Base-by-base conservation (phyloP, 495 filamentous ascomycete genomes). In the Penicillium angulare region DNA sequence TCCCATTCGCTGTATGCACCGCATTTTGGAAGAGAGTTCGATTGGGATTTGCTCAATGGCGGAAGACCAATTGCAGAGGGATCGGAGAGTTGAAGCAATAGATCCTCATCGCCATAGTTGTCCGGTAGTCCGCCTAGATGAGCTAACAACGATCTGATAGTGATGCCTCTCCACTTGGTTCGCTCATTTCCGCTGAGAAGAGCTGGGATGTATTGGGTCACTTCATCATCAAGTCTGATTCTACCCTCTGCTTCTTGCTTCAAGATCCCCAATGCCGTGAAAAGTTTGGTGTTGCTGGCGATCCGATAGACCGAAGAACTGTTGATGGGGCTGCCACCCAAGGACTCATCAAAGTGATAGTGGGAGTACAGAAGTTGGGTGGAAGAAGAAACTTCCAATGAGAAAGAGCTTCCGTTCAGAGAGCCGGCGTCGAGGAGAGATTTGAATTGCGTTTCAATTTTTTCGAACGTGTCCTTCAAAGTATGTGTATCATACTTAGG, bases 251-350 rank as follows among this genome's bases (percentile, higher is more conserved):
- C 48, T 17, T 51, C 48, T 20, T 43, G 48, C n/a, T 35, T 40
- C 21, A 51, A 18, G 15, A 51, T 38, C 1, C 26, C 48, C 29
- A 43, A 10, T 3, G 39, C 39, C 24, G 48, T 51, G 21, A 51
- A 51, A 1, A 51, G 31, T 29, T 51, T 51, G 5, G 48, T 43
- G 17, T 51, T 43, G 29, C 48, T 51, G 10, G 39, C 48, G 27
- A 51, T 50, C 23, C 47, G 36, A 27, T 50, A 50, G 6, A 22
- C 16, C 3, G 47, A 50, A 15, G 47, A 50, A 7, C 36, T 26
- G n/a, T 42, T 50, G 38, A 50, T 43, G 6, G 47, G 35, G 8
- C 36, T 42, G 6, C 47, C 47, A 3, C 47, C 47, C 26, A 50
- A 27, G 33, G 47, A 50, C 18, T 50, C 17, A n/a, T 31, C 23